Base-by-base conservation (phyloP, 169 alveolate genomes). In the Plasmodium knowlesi region DNA sequence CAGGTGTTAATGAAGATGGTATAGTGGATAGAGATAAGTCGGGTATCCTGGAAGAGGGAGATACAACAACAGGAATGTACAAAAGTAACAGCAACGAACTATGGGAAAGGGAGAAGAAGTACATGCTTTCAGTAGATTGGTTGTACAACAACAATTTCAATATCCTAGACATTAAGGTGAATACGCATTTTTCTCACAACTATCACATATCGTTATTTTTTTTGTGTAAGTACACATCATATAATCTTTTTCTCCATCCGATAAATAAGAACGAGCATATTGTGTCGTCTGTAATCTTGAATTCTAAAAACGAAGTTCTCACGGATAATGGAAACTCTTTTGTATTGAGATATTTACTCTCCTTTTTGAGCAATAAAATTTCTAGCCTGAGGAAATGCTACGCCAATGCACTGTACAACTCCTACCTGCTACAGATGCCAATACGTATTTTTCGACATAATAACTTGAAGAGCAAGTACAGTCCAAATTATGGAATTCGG, bases 301-400 rank as follows among this genome's bases (percentile, higher is more conserved):
- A 86, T 54, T 86, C 82, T 0, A 86, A 86, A 22, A 74, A 86
- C 34, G 93, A 86, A 32, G 72, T 86, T 1, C 81, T 86, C 0
- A 86, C 93, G 39, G 93, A 86, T 76, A 86, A 86, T 86, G 93
- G 93, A 0, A 86, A 86, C n/a, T 86, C 19, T 16, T 86, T 86
- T 37, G 93, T 86, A 0, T 67, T 86, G 41, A 73, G 85, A 74
- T 86, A 86, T 86, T 53, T 86, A 5, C 30, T 86, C 14, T 86
- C 93, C 19, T 86, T 86, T 57, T 43, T 86, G 67, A 86, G 81
- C 41, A 86, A 54, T 39, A 86, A 86, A 54, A 74, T 86, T n/a
- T 86, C 93, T 1, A 86, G 93, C 28, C 34, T 86, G 1, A 86
- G 86, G 67, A 86, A 86, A 46, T 86, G 93, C 19, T 86, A 86